Base-by-base conservation (phyloP, 2,329 filamentous ascomycete species). In the Colletotrichum musicola region DNA sequence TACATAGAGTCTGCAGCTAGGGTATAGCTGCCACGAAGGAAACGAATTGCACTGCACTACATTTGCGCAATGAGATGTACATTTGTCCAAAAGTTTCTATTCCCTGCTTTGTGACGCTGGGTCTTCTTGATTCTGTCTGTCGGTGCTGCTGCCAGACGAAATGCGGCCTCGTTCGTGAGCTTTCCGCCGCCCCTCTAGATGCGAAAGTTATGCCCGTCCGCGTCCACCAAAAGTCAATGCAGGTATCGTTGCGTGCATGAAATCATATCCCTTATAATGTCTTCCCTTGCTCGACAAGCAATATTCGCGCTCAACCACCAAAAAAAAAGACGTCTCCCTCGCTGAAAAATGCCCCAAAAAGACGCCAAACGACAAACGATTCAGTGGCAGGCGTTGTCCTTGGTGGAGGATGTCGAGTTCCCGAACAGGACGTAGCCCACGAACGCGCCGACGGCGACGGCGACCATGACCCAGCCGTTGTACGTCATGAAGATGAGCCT, bases 401-500 rank as follows among this genome's bases (percentile, higher is more conserved):
- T 98, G 30, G 91, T 91, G 7, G 91, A 88, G 61, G 89, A 86
- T 1, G 90, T 89, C 62, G 85, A 84, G 64, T 89, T 87, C 16
- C 93, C 92, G 82, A 98, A 99, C 51, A 92, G 75, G 69, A 97
- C 78, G 77, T 97, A 98, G 50, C 96, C 96, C 51, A 97, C 80
- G 73, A 97, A 97, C 0, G 95, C 95, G 16, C 96, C 96, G 10
- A 97, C 83, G 0, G 92, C 92, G 16, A 98, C 95, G 3, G 95
- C 89, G 73, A 97, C 81, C 96, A 99, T 99, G 73, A 99, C 90
- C 91, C 93, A 97, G 64, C 96, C 96, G 76, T 99, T 99, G 83
- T 99, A 99, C n/a, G 96, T 99, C 96, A 99, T 99, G 82, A 99
- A 99, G 22, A 99, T 83, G 70, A 99, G 86, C 96, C 95, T 98